Evolutionary conservation across 2,329 filamentous ascomycete genomes (phyloP).

Genomic region (Talaromyces marneffei): DNA sequence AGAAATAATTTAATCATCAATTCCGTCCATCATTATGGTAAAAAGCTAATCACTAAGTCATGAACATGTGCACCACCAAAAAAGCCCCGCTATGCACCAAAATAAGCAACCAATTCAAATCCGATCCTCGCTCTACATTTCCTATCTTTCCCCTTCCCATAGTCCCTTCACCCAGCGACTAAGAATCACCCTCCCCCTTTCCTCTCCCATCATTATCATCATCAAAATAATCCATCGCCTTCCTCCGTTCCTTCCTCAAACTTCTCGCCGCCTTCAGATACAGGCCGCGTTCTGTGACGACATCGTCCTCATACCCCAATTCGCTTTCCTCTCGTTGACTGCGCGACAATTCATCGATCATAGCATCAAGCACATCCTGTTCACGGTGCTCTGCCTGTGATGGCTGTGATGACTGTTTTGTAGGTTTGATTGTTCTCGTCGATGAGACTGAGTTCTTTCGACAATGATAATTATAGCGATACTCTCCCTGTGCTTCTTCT

Average conservation of each 20-base stretch:
- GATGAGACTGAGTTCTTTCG: background rate
- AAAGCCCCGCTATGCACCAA: background rate
- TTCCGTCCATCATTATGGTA: too few relatives aligned
- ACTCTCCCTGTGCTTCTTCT: too few relatives aligned
- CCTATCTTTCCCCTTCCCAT: background rate
- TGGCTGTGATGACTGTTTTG: too few relatives aligned
- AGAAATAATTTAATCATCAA: too few relatives aligned
- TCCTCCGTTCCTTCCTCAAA: background rate
- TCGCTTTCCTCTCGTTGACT: too few relatives aligned
- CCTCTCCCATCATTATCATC: background rate
- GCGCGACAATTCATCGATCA: background rate
- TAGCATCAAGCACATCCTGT: background rate
- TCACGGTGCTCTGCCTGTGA: too few relatives aligned
- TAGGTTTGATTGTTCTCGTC: background rate
- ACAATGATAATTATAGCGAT: background rate
- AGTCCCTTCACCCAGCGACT: background rate
- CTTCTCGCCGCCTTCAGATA: background rate
- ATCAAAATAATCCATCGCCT: background rate
- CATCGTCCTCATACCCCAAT: background rate
- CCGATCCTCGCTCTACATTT: background rate
- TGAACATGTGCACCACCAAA: background rate
- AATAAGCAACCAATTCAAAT: background rate
- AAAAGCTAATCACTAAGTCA: background rate
- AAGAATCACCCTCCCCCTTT: background rate
- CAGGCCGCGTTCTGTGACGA: background rate